Percentiles rank a stretch among this genome's conserved stretches.
These are phyloP conservation scores for Lagenidium giganteum DNA, from an alignment of 352 stramenopile genomes.

Conservation along the genomic window DNA sequence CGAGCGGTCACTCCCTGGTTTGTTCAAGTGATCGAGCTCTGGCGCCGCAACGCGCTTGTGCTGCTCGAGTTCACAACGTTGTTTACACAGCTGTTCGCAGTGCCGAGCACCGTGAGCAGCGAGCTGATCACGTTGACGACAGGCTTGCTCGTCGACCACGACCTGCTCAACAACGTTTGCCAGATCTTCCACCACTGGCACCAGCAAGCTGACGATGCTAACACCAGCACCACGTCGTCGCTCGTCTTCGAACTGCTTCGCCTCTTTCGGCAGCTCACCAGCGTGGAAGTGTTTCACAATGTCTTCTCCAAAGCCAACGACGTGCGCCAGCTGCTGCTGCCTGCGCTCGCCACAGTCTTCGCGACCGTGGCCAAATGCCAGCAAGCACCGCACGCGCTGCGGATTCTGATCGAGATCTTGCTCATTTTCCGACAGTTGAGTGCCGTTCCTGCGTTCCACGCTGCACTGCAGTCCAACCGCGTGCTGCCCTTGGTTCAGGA, in stretches of 20 bases:
- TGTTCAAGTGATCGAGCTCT: slow-evolving; percentile 4
- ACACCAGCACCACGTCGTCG: too few relatives aligned
- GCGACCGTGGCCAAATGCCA: background rate
- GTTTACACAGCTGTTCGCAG: slow-evolving; percentile 15
- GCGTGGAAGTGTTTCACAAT: slow-evolving; percentile 2
- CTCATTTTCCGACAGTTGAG: slow-evolving; percentile 2
- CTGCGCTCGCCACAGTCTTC: background rate
- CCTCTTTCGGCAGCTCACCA: background rate
- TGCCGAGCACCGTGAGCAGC: slow-evolving; percentile 9
- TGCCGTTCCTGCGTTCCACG: too few relatives aligned
- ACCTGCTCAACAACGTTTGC: slow-evolving; percentile 8
- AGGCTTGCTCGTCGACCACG: slow-evolving; percentile 8
- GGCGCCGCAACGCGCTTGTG: slow-evolving; percentile 3
- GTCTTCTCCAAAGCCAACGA: background rate
- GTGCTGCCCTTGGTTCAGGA: too few relatives aligned
- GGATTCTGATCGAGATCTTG: background rate
- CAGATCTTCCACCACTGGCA: too few relatives aligned
- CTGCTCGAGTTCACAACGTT: slow-evolving; percentile 13
- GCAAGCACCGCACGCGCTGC: background rate
- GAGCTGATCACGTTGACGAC: slow-evolving; percentile 15
- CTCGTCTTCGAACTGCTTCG: slow-evolving; percentile 4
- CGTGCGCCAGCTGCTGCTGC: background rate
- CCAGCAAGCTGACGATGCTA: too few relatives aligned
- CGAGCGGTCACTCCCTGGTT: slow-evolving; percentile 5
- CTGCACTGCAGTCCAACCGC: too few relatives aligned